Conservation (phyloP, 2,329 filamentous ascomycete species). For the Trichoderma semiorbis region DNA sequence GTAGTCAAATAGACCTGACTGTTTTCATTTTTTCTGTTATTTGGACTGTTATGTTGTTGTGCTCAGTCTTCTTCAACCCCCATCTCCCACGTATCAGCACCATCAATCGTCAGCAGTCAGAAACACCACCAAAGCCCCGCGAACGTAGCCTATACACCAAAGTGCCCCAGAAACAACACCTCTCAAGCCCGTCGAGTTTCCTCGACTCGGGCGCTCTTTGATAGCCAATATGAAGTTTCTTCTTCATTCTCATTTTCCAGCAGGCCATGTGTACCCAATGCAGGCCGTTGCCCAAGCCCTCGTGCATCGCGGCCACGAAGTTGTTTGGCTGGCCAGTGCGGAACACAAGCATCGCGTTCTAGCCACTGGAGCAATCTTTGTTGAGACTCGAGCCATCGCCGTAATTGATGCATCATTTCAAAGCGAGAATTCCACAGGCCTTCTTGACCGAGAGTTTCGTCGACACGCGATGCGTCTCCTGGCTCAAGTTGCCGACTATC, state of each 20-base stretch:
- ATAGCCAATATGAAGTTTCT: constrained; percentile 34
- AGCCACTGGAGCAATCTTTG: constrained; percentile 35
- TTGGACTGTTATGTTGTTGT: background rate
- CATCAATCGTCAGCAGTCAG: background rate
- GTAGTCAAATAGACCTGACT: background rate
- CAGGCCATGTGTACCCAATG: constrained; percentile 39
- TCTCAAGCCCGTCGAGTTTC: background rate
- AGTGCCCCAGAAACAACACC: background rate
- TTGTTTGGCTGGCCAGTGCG: constrained; percentile 37
- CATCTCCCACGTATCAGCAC: background rate
- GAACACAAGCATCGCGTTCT: constrained; percentile 33
- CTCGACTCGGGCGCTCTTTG: background rate
- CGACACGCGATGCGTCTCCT: constrained; percentile 29
- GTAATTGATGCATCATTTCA: constrained; percentile 32
- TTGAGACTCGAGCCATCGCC: constrained; percentile 31
- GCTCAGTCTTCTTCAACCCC: no score
- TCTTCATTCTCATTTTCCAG: constrained; percentile 39
- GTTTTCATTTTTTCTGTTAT: background rate
- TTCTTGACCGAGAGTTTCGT: constrained; percentile 30
- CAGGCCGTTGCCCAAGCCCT: constrained; percentile 38
- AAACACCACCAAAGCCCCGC: background rate
- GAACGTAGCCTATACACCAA: background rate
- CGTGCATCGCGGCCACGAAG: constrained; percentile 36
- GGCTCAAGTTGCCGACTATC: constrained; percentile 37
- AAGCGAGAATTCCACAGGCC: constrained; percentile 27